phyloP scores from a whole-genome alignment of 1,139 yeast genomes.

The Eremothecium coryli region DNA sequence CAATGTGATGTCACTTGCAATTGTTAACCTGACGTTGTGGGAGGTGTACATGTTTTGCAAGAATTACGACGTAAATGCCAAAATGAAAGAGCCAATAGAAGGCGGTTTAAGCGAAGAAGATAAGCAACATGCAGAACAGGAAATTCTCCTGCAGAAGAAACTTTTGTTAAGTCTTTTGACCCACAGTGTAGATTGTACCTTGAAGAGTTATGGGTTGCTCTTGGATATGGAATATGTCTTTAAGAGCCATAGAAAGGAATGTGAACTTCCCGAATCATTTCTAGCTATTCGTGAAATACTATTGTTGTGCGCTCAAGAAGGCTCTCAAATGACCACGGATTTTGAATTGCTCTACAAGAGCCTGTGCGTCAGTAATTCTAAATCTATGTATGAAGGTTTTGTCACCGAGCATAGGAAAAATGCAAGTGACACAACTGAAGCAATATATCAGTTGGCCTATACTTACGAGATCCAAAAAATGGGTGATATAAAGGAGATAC shows the following conservation, averaged over 20 bases:
- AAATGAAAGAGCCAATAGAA: constrained; percentile 27
- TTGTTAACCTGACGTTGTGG: constrained; percentile 31
- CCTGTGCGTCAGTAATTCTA: no score
- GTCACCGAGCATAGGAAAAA: no score
- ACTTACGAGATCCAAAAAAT: constrained; percentile 27
- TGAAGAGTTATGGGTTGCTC: constrained; percentile 27
- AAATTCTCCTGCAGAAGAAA: constrained; percentile 39
- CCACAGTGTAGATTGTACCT: constrained; percentile 37
- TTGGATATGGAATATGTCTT: constrained; percentile 22
- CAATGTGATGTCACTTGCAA: constrained; percentile 34
- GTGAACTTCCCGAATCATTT: not conserved
- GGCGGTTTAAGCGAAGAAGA: constrained; percentile 37
- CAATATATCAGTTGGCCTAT: constrained; percentile 34
- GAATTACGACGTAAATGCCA: constrained; percentile 43
- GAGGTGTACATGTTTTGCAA: constrained; percentile 58
- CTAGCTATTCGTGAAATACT: not conserved
- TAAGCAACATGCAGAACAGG: constrained; percentile 37
- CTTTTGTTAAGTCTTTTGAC: constrained; percentile 38
- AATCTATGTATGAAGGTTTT: no score
- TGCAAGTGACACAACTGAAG: constrained; percentile 24
- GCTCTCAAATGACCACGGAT: no score
- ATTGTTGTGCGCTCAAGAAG: no score
- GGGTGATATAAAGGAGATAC: constrained; percentile 23
- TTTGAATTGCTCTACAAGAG: no score
- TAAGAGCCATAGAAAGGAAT: not conserved